Evolutionary conservation across 2,329 filamentous ascomycete species (phyloP).

Genomic region (Anisogramma anomala): DNA sequence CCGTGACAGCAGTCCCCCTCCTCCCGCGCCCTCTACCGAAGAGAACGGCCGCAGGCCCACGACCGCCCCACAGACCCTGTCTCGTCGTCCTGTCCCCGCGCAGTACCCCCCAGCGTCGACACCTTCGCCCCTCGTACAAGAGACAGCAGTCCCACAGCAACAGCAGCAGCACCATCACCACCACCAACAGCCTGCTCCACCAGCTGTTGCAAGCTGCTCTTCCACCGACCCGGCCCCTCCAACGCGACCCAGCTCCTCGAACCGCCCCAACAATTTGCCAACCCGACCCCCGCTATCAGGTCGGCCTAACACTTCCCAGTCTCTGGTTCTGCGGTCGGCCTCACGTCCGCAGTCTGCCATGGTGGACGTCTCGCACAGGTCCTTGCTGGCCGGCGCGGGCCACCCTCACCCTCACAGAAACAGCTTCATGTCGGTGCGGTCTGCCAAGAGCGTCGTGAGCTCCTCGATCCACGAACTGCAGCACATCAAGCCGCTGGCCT

Average conservation of each 20-base stretch:
- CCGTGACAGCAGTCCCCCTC: not conserved
- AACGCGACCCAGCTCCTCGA: not conserved
- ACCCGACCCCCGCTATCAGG: no score
- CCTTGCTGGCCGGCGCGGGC: not conserved
- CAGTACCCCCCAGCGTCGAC: not conserved
- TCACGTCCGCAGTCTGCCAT: conserved; percentile 1
- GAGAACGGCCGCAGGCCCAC: conserved; percentile 1
- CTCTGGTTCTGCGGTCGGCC: not conserved
- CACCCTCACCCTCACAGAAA: conserved; percentile 28
- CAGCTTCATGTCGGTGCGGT: conserved; percentile 40
- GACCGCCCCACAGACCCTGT: not conserved
- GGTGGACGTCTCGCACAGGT: conserved; percentile 7
- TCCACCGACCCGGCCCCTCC: not conserved
- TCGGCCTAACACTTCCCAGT: not conserved
- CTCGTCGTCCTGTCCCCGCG: not conserved
- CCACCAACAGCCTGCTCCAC: not conserved
- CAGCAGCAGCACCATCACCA: no score
- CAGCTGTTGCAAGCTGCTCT: not conserved
- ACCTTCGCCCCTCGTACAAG: not conserved
- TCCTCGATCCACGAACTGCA: conserved; percentile 42
- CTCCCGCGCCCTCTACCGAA: not conserved
- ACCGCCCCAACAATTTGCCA: no score
- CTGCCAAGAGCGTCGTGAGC: conserved; percentile 38
- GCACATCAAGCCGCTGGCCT: conserved; percentile 57
- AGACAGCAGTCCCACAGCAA: no score